Conservation (phyloP, 257 asterid genomes). For the Linaria vulgaris region DNA sequence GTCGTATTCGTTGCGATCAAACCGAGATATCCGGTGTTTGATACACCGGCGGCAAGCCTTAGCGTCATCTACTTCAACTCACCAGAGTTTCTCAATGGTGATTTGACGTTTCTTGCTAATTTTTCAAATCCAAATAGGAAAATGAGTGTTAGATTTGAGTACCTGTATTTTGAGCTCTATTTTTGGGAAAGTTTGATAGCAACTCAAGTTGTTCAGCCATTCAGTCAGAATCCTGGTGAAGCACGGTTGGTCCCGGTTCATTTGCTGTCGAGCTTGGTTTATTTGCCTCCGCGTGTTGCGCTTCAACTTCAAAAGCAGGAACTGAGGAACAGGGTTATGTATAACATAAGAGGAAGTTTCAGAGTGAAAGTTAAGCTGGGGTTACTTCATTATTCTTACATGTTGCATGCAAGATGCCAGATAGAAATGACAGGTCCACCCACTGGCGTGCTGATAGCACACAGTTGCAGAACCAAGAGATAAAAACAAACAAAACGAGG, state of each 20-base stretch:
- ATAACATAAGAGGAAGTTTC: slow-evolving; percentile 58
- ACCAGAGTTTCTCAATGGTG: slow-evolving; percentile 52
- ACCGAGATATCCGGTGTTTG: slow-evolving; percentile 66
- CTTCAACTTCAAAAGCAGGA: slow-evolving; percentile 65
- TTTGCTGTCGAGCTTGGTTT: slow-evolving; percentile 59
- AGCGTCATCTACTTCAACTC: slow-evolving; percentile 48
- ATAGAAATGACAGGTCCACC: slow-evolving; percentile 91
- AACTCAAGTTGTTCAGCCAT: slow-evolving; percentile 54
- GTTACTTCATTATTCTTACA: slow-evolving; percentile 56
- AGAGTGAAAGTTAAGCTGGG: slow-evolving; percentile 61
- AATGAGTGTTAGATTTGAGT: slow-evolving; percentile 60
- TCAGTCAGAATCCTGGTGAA: slow-evolving; percentile 46
- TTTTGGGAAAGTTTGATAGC: slow-evolving; percentile 53
- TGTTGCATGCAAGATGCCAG: slow-evolving; percentile 67
- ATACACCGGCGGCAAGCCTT: slow-evolving; percentile 63
- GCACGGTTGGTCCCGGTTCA: slow-evolving; percentile 48
- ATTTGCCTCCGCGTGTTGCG: slow-evolving; percentile 57
- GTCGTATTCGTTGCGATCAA: slow-evolving; percentile 52
- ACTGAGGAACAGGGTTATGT: slow-evolving; percentile 55
- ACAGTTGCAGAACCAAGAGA: slow-evolving; percentile 70
- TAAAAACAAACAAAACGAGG: slow-evolving; percentile 31
- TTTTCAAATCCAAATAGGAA: slow-evolving; percentile 82
- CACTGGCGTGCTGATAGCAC: slow-evolving; percentile 51
- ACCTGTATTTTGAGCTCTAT: slow-evolving; percentile 55
- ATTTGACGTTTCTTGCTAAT: slow-evolving; percentile 63